Conservation (phyloP, 2,329 filamentous ascomycete genomes). For the Cordyceps cicadae region DNA sequence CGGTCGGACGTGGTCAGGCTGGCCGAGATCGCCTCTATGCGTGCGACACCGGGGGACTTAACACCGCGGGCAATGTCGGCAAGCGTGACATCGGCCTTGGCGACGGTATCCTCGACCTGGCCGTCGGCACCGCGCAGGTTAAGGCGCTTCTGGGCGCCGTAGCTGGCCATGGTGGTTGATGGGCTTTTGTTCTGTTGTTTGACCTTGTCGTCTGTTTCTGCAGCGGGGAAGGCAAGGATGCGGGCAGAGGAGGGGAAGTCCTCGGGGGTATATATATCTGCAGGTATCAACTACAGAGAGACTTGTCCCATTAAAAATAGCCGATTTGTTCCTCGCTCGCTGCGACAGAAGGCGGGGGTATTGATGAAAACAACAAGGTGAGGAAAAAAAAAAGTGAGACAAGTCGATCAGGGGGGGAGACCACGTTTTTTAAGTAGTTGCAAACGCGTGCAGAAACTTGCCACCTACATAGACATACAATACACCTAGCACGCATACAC, state of each 20-base stretch:
- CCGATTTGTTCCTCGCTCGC: not conserved
- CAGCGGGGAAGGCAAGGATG: not conserved
- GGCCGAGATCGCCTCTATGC: slow-evolving; percentile 42
- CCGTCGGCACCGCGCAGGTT: slow-evolving; percentile 1
- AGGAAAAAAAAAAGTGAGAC: slow-evolving; percentile 2
- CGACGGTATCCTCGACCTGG: slow-evolving; percentile 6
- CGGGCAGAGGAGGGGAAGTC: not conserved
- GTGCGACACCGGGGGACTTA: slow-evolving; percentile 39
- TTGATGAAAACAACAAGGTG: slow-evolving; percentile 2
- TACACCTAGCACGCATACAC: not conserved
- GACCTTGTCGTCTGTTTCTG: not conserved
- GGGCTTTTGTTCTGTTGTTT: not conserved
- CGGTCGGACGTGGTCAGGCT: slow-evolving; percentile 40
- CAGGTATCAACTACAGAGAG: not conserved
- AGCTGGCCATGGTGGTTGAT: slow-evolving; percentile 3
- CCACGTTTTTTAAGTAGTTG: not conserved
- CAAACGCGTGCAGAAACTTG: not conserved
- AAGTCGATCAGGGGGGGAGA: not conserved
- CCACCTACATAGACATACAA: not conserved
- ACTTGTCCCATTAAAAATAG: not conserved
- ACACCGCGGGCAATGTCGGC: slow-evolving; percentile 16
- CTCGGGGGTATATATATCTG: not conserved
- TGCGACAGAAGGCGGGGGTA: not conserved
- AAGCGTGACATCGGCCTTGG: slow-evolving; percentile 20
- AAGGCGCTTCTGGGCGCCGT: slow-evolving; percentile 5